Evolutionary conservation across 164 flowering plant genomes (phyloP), one percentile per base, ranked within the genome.

Genomic region (Vitis cinerea): DNA sequence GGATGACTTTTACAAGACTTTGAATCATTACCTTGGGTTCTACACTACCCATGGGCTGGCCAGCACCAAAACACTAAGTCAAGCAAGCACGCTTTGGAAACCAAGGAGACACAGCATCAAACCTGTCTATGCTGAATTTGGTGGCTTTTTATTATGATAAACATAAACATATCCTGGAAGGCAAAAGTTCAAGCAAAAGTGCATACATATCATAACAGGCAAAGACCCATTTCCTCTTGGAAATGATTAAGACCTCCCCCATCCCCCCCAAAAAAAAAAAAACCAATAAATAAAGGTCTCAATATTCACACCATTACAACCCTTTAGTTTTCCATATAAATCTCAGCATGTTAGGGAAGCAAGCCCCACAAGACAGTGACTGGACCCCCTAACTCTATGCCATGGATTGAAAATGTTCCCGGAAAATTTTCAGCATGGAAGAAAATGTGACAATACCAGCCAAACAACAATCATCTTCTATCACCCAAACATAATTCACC

Each of bases 401-500:
- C 74, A 74, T 61, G 50, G 72, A 55, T 11, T 68, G 61, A 15
- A 92, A 77, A 72, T 85, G 85, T 49, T 92, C 87, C 65, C 86
- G 79, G 73, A 95, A 86, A 71, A 88, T 88, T 31, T 75, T 77
- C 61, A 95, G 69, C 71, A 95, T 84, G 64, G 73, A 83, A 17
- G 80, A 71, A 59, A 93, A 93, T 1, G 89, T 93, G 30, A 95
- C 98, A 50, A 91, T 87, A 17, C 99, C 99, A 9, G 75, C 89
- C 62, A 93, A 72, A 59, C 82, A 74, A 65, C 82, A 80, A 19
- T 89, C 98, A 2, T 88, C 91, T 27, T 93, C 97, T 1, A 83
- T 72, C 23, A 93, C 99, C 99, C 99, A 93, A 17, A 95, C 96
- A 64, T 93, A 91, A 50, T 75, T 91, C 27, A 91, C 97, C 0